phyloP scores from a whole-genome alignment of 2,329 filamentous ascomycete genomes.

The Aspergillus sp. region DNA sequence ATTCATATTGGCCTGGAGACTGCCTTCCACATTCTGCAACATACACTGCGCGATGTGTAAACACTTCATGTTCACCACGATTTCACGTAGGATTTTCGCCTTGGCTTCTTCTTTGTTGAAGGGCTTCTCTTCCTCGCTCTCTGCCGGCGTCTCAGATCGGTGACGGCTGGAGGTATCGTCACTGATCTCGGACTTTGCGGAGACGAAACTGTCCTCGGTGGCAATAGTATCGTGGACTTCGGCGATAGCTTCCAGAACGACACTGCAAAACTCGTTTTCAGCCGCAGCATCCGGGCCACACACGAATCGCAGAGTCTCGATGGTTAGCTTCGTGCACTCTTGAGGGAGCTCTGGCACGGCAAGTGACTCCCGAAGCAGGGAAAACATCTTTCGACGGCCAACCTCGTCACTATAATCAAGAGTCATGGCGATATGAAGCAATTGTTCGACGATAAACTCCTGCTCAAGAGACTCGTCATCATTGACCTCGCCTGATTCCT shows the following conservation, averaged over 20 bases:
- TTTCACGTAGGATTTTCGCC: constrained; percentile 70
- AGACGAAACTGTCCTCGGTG: constrained; percentile 82
- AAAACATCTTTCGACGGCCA: constrained; percentile 92
- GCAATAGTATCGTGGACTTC: constrained; percentile 95
- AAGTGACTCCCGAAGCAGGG: constrained; percentile 78
- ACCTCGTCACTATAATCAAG: constrained; percentile 98
- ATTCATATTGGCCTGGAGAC: constrained; percentile 83
- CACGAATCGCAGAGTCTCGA: constrained; percentile 77
- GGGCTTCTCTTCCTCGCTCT: constrained; percentile 58
- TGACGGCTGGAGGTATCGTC: constrained; percentile 55
- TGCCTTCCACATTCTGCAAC: constrained; percentile 86
- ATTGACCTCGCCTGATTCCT: constrained; percentile 58
- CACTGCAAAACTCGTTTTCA: constrained; percentile 49
- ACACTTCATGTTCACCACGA: constrained; percentile 98
- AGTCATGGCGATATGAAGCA: constrained; percentile 86
- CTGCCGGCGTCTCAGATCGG: constrained; percentile 39
- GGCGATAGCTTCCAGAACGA: constrained; percentile 84
- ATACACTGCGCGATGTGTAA: constrained; percentile 96
- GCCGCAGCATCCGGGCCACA: constrained; percentile 61
- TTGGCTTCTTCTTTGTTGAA: constrained; percentile 60
- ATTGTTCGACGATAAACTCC: constrained; percentile 93
- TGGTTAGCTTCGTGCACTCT: constrained; percentile 82
- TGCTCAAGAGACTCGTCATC: constrained; percentile 84
- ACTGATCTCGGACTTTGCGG: constrained; percentile 81
- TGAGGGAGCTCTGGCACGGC: constrained; percentile 86